Percentiles rank a stretch among this genome's conserved stretches.
These are phyloP conservation scores for Betula pendula DNA, from an alignment of 306 rosid species.

Conservation along the genomic window DNA sequence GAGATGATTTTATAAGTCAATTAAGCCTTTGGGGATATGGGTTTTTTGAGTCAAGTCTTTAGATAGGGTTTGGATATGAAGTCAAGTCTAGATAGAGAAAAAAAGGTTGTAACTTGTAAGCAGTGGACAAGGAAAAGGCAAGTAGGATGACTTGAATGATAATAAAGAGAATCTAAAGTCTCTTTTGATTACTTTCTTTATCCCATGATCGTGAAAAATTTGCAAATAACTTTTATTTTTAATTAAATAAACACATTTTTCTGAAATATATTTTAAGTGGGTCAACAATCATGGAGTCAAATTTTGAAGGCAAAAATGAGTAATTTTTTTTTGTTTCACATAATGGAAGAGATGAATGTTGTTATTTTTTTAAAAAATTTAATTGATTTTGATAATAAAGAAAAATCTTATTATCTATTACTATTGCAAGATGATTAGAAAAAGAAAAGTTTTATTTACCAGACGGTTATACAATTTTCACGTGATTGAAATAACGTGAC, in stretches of 20 bases:
- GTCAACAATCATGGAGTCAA: neutral
- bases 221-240: neutral
- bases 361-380: too few species aligned
- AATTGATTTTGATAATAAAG: too few species aligned
- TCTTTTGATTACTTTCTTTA: neutral
- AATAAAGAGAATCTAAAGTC: constrained; percentile 34
- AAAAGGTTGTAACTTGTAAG: constrained; percentile 38
- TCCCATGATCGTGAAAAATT: neutral
- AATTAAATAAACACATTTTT: neutral
- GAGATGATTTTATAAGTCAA: too few species aligned
- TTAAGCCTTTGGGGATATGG: constrained; percentile 4
- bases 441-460: too few species aligned
- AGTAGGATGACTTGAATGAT: constrained; percentile 31
- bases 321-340: too few species aligned
- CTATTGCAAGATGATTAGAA: too few species aligned
- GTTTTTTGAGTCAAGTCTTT: constrained; percentile 26
- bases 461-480: too few species aligned
- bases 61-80: constrained; percentile 20
- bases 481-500: too few species aligned
- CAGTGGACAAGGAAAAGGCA: constrained; percentile 29
- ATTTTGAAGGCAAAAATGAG: too few species aligned
- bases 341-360: too few species aligned
- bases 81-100: constrained; percentile 28
- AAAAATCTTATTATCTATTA: too few species aligned
- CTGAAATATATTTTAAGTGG: neutral